Evolutionary conservation across 306 rosid genomes (phyloP), one percentile per base, ranked within the genome.

Genomic region (Vigna radiata): DNA sequence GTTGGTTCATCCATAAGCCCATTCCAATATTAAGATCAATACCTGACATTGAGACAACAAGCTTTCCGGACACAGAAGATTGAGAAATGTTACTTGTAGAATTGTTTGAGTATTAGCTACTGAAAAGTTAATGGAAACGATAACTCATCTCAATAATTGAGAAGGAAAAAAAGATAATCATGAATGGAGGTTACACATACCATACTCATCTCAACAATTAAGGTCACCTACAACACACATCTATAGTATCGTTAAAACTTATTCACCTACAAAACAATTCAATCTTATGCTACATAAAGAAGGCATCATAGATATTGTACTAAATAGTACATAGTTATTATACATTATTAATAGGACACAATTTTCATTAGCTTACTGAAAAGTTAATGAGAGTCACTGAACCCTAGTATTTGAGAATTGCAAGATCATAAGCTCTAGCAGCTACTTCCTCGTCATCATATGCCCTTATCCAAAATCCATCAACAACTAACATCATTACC

Each of bases 381-480:
- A 96, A 96, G 77, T 96, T 96, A 77, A 96, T 96, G 55, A 92
- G 98, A 68, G 97, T 92, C 66, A 98, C 99, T 14, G 98, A 93
- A 55, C 99, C 98, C 97, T 98, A 92, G 62, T 96, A 96, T 84
- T 96, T 96, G 64, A 96, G 83, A 83, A 98, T 97, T 68, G 98
- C 99, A 80, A 96, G 96, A 78, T 96, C 99, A 76, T 92, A 96
- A 27, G 99, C 99, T 88, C 98, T 87, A 59, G 99, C 98, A 31
- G 98, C 99, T 41, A 98, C 98, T 83, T 96, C 99, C 80, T 96
- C 98, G 10, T 96, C 99, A 81, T 96, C 98, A 84, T 96, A 96
- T 0, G 98, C 99, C 33, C 98, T 98, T 96, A 83, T 49, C 52
- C 56, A 59, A 71, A 79, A 54, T 14, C 70, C 64, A 72, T 11